Evolutionary conservation across 768 basidiomycete species (phyloP), one percentile per base, ranked within the genome.

Genomic region (Collybia sordida): DNA sequence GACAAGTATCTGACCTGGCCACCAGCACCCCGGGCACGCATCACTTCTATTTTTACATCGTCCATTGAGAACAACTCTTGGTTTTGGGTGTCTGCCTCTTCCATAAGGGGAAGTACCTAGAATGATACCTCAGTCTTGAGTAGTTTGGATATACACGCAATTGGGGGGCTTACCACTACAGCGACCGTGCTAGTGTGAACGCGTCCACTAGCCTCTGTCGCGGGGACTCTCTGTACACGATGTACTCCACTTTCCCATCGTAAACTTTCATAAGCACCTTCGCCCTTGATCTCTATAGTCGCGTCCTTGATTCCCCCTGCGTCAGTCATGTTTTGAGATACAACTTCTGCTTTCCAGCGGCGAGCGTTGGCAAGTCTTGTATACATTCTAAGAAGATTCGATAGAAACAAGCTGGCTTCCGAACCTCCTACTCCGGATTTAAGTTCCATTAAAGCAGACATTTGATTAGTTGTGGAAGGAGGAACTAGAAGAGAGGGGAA

Each of bases 201-300:
- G 42, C 96, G 74, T 4, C 96, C 96, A 51, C 82, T 84, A 2
- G 86, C 74, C 59, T 98, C 96, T 3, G 94, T 98, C 7, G 83
- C 83, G 1, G 97, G 97, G 1, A 98, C 90, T 36, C 97, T 70
- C 70, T 98, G 96, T 0, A 99, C 93, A 2, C 97, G 78, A 70
- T 98, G 97, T 0, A 99, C 93, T 2, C 97, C 97, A 51, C 89
- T 93, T 67, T 99, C 97, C 85, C 88, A 94, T 31, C 85, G 72
- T 46, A 98, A 64, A 1, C 73, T 67, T 51, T 94, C 94, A 58
- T 90, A 98, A 8, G 83, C 85, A 0, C 88, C 86, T 1, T 78
- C 69, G 0, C 92, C 91, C 52, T 85, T 85, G 11, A 95, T 71
- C 60, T 95, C 92, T 7, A 93, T 66, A 17, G 88, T 80, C 4